Conservation (phyloP, 1,139 yeast species). For the Yamadazyma triangularis region DNA sequence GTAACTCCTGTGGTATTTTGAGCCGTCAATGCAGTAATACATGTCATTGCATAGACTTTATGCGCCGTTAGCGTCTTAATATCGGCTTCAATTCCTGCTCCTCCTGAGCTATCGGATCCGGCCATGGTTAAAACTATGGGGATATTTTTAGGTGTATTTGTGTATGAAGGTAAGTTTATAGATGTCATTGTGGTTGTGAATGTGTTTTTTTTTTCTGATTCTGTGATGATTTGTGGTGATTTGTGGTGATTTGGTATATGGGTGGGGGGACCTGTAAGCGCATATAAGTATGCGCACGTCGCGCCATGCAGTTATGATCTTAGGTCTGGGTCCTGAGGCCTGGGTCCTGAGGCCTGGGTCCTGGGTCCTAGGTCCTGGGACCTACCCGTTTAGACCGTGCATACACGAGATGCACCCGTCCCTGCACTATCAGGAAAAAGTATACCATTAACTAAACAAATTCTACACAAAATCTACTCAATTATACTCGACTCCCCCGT, state of each 20-base stretch:
- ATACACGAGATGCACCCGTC: no score
- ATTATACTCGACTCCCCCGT: constrained; percentile 17
- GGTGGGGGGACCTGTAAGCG: neutral
- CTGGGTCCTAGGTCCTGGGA: neutral
- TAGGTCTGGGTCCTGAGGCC: neutral
- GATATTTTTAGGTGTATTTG: constrained; percentile 1
- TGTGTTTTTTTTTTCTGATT: no score
- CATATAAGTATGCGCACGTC: neutral
- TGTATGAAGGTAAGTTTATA: no score
- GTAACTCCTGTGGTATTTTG: constrained; percentile 69
- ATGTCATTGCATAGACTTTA: constrained; percentile 74
- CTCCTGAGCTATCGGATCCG: constrained; percentile 90
- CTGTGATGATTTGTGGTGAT: no score
- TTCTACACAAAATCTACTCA: no score
- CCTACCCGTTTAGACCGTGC: no score
- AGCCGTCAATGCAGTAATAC: constrained; percentile 79
- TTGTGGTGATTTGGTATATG: neutral
- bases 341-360: neutral
- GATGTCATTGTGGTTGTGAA: no score
- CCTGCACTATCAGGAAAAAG: no score
- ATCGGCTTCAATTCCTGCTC: constrained; percentile 95
- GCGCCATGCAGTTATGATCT: neutral
- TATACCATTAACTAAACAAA: no score
- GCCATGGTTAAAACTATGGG: constrained; percentile 62
- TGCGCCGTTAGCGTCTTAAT: constrained; percentile 78